Percentiles rank a stretch among this genome's conserved stretches.
Evolutionary conservation across 352 stramenopile species (phyloP).

Genomic region (Phytophthora ohioensis): DNA sequence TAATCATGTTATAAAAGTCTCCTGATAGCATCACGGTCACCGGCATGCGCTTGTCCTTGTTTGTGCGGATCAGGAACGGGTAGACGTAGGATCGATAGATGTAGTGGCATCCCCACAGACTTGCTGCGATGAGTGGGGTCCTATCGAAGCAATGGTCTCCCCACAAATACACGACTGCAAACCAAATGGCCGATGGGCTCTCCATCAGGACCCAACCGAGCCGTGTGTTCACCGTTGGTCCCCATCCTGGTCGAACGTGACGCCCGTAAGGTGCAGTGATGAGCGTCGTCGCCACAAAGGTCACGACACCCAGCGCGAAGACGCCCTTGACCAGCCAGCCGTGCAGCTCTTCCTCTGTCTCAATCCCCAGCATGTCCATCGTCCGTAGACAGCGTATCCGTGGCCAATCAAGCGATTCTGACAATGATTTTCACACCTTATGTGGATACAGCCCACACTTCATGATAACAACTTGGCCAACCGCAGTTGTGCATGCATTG

Average conservation of each 20-base stretch:
- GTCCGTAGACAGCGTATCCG: neutral
- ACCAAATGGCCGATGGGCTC: constrained; percentile 70
- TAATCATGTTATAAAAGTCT: constrained; percentile 76
- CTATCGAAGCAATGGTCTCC: constrained; percentile 47
- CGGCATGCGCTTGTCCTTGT: constrained; percentile 67
- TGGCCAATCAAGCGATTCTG: constrained; percentile 23
- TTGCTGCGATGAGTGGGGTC: constrained; percentile 57
- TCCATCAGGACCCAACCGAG: constrained; percentile 84
- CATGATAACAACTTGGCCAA: too few relatives aligned
- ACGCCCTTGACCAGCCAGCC: constrained; percentile 59
- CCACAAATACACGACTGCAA: constrained; percentile 54
- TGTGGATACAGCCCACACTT: neutral
- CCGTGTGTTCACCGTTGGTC: constrained; percentile 58
- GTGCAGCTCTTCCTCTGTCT: constrained; percentile 59
- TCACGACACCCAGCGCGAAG: constrained; percentile 64
- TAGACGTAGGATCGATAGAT: constrained; percentile 76
- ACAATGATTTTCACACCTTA: constrained; percentile 9
- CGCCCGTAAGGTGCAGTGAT: constrained; percentile 76
- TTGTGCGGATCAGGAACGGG: constrained; percentile 70
- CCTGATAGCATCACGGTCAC: constrained; percentile 60
- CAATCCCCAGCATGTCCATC: constrained; percentile 35
- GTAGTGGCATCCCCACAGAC: constrained; percentile 74
- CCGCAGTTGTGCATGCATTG: too few relatives aligned
- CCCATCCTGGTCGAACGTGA: constrained; percentile 63
- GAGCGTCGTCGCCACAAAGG: constrained; percentile 55